These are phyloP conservation scores for Monosporascus sp. DNA, from an alignment of 2,329 filamentous ascomycete genomes.

Conservation along the genomic window DNA sequence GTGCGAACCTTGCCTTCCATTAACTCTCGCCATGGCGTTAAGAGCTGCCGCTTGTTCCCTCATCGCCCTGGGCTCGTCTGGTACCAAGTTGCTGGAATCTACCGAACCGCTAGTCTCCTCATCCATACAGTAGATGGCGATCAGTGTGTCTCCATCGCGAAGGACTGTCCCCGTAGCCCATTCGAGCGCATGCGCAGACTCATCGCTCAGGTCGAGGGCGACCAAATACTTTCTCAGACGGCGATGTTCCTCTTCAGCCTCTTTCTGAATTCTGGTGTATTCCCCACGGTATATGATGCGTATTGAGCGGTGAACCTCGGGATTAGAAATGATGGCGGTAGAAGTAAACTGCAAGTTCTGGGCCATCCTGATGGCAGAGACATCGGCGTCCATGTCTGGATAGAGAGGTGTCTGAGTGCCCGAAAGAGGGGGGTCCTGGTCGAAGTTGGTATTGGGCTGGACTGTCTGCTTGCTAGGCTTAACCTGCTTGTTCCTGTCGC, in stretches of 20 bases:
- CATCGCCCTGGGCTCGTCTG: constrained; percentile 69
- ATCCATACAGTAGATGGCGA: constrained; percentile 89
- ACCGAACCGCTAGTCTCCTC: constrained; percentile 66
- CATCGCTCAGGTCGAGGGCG: constrained; percentile 91
- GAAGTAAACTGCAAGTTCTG: constrained; percentile 78
- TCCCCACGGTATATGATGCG: constrained; percentile 89
- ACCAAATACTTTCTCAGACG: constrained; percentile 86
- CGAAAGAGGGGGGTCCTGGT: constrained; percentile 53
- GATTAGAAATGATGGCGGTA: constrained; percentile 72
- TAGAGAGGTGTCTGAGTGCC: constrained; percentile 56
- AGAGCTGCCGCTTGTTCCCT: constrained; percentile 71
- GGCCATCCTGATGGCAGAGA: constrained; percentile 79
- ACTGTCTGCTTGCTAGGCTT: constrained; percentile 48
- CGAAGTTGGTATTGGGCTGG: constrained; percentile 82
- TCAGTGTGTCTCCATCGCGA: constrained; percentile 86
- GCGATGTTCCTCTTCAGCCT: constrained; percentile 73
- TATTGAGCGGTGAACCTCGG: constrained; percentile 73
- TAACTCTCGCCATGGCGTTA: constrained; percentile 48
- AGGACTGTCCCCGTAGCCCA: constrained; percentile 97
- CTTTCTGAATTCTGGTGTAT: constrained; percentile 67
- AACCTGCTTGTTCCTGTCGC: constrained; percentile 51
- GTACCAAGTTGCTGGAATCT: constrained; percentile 48
- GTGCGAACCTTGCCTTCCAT: constrained; percentile 29
- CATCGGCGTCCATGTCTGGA: constrained; percentile 80
- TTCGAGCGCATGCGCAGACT: constrained; percentile 90